Base-by-base conservation (phyloP, 2,329 filamentous ascomycete species). In the Apiospora sp. region DNA sequence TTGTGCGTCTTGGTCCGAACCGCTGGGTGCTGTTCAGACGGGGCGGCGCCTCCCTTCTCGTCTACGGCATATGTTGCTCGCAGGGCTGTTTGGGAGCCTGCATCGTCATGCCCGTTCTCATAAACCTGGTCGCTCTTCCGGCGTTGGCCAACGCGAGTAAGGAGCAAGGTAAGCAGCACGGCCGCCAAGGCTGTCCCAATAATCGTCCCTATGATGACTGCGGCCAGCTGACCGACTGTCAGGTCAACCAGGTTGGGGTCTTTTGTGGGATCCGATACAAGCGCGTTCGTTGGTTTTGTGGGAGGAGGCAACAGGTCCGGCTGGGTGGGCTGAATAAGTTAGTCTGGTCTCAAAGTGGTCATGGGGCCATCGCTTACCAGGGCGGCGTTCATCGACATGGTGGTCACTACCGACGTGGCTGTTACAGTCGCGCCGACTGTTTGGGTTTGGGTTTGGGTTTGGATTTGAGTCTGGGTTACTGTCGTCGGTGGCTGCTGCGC, bases 131-230 rank as follows among this genome's bases (percentile, higher is more conserved):
- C 34, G 24, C n/a, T 54, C 34, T 37, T 49, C 4, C 58, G 46
- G 37, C 49, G 67, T 49, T 41, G 27, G 4, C 58, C 44, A 34
- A 24, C 61, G 2, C 51, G 16, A 5, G 49, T 51, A 4, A 73
- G 46, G 12, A 48, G 24, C 1, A 71, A 64, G 13, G 71, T 70
- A 4, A 73, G 41, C 13, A 71, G 16, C 41, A 73, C 48, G 8
- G 72, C 69, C 8, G 69, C 30, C 4, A 71, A 51, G 1, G 67
- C 72, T 8, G 72, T 68, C 30, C 69, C 72, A 3, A 73, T 54
- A 16, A 73, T 70, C 3, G 72, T 73, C 48, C 72, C 72, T 43
- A 73, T 34, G 2, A 73, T 46, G 2, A 71, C 69, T 3, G 69
- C 72, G 19, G 67, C 72, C 12, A 73, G 58, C 30, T 73, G 72